phyloP scores from a whole-genome alignment of 2,329 filamentous ascomycete species.

The Trichoderma sp. region DNA sequence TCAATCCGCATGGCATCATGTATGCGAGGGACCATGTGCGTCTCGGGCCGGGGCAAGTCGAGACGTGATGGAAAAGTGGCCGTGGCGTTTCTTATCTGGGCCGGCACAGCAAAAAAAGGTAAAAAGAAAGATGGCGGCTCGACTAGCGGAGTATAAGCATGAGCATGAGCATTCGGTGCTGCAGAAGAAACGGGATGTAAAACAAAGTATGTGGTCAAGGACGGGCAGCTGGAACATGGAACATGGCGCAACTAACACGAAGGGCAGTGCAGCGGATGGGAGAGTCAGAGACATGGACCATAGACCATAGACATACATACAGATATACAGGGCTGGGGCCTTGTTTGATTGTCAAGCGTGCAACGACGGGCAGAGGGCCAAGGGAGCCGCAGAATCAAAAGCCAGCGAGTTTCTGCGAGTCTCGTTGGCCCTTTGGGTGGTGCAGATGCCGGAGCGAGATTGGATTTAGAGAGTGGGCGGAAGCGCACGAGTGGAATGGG shows the following conservation, averaged over 20 bases:
- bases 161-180: background rate
- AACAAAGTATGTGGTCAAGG: background rate
- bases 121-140: background rate
- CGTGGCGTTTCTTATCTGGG: background rate
- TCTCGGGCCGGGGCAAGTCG: constrained; percentile 10
- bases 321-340: background rate
- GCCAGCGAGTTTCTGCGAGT: constrained; percentile 8
- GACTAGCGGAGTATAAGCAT: background rate
- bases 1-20: constrained; percentile 29
- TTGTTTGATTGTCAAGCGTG: background rate
- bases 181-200: background rate
- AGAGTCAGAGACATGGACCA: background rate
- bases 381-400: constrained; percentile 10
- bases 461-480: constrained; percentile 23
- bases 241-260: constrained; percentile 21
- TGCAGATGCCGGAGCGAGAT: constrained; percentile 30
- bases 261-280: constrained; percentile 6
- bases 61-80: constrained; percentile 11
- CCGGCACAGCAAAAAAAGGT: background rate
- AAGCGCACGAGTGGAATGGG: constrained; percentile 29
- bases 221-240: constrained; percentile 8
- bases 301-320: constrained; percentile 8
- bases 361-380: background rate
- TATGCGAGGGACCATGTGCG: constrained; percentile 9
- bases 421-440: constrained; percentile 14